Conservation (phyloP, 805 yeast species). For the Ogataea siamensis region DNA sequence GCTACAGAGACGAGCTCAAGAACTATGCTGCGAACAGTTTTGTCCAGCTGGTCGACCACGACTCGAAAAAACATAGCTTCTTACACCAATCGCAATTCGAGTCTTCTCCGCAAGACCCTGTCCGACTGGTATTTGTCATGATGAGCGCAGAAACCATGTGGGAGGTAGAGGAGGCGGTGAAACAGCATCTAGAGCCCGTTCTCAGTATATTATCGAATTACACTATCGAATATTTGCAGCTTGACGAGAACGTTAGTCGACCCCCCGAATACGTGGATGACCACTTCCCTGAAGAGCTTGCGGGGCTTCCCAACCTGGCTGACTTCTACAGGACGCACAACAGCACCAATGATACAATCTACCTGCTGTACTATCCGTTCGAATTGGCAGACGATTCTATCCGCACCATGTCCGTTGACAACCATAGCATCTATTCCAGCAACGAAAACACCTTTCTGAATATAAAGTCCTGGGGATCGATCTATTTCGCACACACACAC, state of each 20-base stretch:
- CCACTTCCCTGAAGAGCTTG: conserved; percentile 24
- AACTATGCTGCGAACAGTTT: conserved; percentile 25
- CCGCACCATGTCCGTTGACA: conserved; percentile 17
- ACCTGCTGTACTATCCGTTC: conserved; percentile 28
- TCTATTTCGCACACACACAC: conserved; percentile 29
- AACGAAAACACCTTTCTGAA: conserved; percentile 21
- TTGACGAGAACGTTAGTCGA: conserved; percentile 1
- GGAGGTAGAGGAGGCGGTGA: conserved; percentile 23
- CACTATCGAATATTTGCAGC: conserved; percentile 9
- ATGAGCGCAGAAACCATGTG: conserved; percentile 16
- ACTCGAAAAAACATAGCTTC: conserved; percentile 7
- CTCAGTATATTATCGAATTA: conserved; percentile 9
- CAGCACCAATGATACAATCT: conserved; percentile 6
- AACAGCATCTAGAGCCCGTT: conserved; percentile 13
- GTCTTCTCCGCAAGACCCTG: not conserved
- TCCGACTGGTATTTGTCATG: conserved; percentile 14
- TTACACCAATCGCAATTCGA: conserved; percentile 15
- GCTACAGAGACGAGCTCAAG: conserved; percentile 29
- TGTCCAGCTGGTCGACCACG: conserved; percentile 11
- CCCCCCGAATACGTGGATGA: conserved; percentile 15
- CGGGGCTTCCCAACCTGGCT: conserved; percentile 25
- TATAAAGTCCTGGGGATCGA: conserved; percentile 26
- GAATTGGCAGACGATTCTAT: conserved; percentile 22
- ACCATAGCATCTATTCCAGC: conserved; percentile 14
- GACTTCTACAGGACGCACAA: conserved; percentile 16